These are phyloP conservation scores for Solanum pimpinellifolium DNA, from an alignment of 257 asterid species.

Conservation along the genomic window DNA sequence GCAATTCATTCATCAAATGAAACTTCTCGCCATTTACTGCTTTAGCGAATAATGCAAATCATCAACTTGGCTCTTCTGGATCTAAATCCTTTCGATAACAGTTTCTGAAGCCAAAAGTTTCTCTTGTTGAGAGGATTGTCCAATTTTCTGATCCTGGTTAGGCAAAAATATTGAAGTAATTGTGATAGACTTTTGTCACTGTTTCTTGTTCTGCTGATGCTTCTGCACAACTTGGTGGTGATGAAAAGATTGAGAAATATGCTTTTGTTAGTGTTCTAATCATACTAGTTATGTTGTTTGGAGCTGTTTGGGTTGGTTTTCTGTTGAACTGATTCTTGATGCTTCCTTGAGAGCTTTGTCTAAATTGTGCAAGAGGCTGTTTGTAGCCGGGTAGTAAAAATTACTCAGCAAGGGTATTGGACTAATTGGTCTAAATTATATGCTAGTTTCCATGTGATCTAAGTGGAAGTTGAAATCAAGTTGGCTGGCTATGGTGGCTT, in stretches of 20 bases:
- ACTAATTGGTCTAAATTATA: background rate
- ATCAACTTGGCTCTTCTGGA: no score
- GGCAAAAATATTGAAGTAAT: background rate
- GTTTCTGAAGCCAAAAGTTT: no score
- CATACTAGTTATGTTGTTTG: background rate
- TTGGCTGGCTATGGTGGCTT: background rate
- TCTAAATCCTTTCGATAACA: no score
- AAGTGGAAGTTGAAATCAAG: background rate
- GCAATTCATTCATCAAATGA: background rate
- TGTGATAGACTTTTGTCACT: background rate
- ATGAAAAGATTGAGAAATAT: background rate
- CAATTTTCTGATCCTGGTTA: background rate
- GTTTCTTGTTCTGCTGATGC: background rate
- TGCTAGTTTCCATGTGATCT: background rate
- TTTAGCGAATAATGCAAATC: no score
- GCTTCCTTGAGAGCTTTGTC: background rate
- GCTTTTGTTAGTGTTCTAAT: background rate
- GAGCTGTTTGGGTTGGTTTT: background rate
- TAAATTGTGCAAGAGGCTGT: background rate
- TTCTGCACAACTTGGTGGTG: background rate
- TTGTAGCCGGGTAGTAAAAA: background rate
- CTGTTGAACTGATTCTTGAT: background rate
- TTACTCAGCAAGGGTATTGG: background rate
- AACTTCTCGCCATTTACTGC: background rate
- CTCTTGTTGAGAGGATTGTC: no score